phyloP scores from a whole-genome alignment of 257 asterid species.

The Coffea eugenioides region DNA sequence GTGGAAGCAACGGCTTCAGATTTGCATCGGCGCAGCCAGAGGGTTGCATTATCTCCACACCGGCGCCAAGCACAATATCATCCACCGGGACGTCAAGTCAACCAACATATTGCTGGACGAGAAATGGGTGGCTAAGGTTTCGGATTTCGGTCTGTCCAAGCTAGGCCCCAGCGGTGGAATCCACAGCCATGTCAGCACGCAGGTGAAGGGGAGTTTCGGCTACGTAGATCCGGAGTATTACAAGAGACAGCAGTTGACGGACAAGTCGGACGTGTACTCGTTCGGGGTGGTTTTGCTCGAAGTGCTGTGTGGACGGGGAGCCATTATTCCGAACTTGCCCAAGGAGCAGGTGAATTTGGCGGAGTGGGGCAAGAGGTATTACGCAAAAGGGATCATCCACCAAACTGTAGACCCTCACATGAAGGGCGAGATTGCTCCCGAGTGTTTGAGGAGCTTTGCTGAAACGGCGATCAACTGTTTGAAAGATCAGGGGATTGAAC shows the following conservation, averaged over 20 bases:
- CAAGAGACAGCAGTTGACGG: constrained; percentile 52
- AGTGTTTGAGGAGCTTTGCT: constrained; percentile 38
- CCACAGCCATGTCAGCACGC: constrained; percentile 59
- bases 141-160: constrained; percentile 74
- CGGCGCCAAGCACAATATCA: constrained; percentile 41
- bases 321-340: constrained; percentile 26
- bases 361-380: constrained; percentile 46
- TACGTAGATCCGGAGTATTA: constrained; percentile 71
- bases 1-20: constrained; percentile 57
- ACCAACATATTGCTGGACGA: constrained; percentile 63
- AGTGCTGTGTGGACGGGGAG: constrained; percentile 49
- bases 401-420: constrained; percentile 47
- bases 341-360: constrained; percentile 49
- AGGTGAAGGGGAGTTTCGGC: constrained; percentile 71
- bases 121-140: constrained; percentile 63
- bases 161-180: constrained; percentile 42
- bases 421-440: constrained; percentile 47
- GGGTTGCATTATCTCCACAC: constrained; percentile 65
- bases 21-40: constrained; percentile 62
- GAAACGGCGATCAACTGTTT: constrained; percentile 50
- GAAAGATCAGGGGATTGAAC: constrained; percentile 39
- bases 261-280: constrained; percentile 70
- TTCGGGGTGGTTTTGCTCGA: constrained; percentile 68
- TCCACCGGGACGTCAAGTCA: constrained; percentile 73
- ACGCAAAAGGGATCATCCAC: constrained; percentile 37